phyloP scores from a whole-genome alignment of 257 asterid genomes.

The Fraxinus americana region DNA sequence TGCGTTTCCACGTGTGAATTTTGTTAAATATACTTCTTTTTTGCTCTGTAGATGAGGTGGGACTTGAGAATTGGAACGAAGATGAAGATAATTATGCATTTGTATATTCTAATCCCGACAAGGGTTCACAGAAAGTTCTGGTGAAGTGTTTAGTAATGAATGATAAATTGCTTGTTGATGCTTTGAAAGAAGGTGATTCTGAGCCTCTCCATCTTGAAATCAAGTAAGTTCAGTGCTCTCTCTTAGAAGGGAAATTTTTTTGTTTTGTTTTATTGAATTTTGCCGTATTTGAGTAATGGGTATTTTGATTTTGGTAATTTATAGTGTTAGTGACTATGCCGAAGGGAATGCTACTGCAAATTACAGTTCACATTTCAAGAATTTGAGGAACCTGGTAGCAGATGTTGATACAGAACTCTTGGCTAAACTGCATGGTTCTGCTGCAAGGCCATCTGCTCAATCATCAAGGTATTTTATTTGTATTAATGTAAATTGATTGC shows the following conservation, averaged over 20 bases:
- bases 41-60: conserved; percentile 65
- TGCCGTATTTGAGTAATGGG: not conserved
- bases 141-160: conserved; percentile 77
- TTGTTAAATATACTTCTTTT: not conserved
- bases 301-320: conserved; percentile 1
- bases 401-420: conserved; percentile 45
- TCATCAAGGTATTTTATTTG: conserved; percentile 38
- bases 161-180: conserved; percentile 64
- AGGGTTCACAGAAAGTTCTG: conserved; percentile 59
- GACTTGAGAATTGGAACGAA: conserved; percentile 71
- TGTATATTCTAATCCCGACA: conserved; percentile 62
- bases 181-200: conserved; percentile 61
- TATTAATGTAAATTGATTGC: not conserved
- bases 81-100: conserved; percentile 66
- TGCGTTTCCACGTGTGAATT: not conserved
- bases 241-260: conserved; percentile 34
- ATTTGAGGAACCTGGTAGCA: conserved; percentile 61
- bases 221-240: conserved; percentile 36
- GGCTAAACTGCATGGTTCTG: conserved; percentile 37
- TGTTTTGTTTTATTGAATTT: conserved; percentile 29
- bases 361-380: conserved; percentile 44
- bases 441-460: conserved; percentile 32
- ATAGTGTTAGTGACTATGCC: conserved; percentile 55
- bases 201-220: conserved; percentile 61
- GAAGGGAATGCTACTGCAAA: conserved; percentile 45